Base-by-base conservation (phyloP, 2,329 filamentous ascomycete species). In the Pseudogymnoascus sp. region DNA sequence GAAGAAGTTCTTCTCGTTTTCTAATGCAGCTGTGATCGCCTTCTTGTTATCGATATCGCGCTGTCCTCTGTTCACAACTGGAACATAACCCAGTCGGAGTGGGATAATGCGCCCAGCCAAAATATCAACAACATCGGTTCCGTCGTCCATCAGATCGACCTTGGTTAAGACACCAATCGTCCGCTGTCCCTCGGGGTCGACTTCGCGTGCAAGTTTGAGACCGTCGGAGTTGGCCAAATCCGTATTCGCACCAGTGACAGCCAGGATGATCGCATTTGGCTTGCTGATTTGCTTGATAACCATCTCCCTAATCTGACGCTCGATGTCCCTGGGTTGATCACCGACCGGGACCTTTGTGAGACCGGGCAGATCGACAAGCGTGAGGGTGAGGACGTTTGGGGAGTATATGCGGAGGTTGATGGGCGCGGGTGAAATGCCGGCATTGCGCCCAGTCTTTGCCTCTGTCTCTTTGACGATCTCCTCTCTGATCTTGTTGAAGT, bases 371-470 rank as follows among this genome's bases (percentile, higher is more conserved):
- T 99, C 95, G 72, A 99, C 95, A 63, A 99, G 83, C 5, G 95
- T 99, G 69, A 99, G 83, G 63, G 96, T 99, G 65, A 99, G 86
- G 75, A 99, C 96, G 73, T 99, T 96, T 61, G 95, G 95, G 61
- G 93, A 97, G 84, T 96, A 97, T 78, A 99, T 96, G 73, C 95
- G 88, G 72, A 99, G 82, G 81, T 97, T 97, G 83, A 99, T 99
- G 60, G 95, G 95, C 33, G 91, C 89, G 23, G 95, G 91, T 55
- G 93, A 97, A 77, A 99, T 99, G 76, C 93, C 95, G 60, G 89
- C 90, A 81, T 99, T 99, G 75, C 88, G 88, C 68, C 95, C 95
- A 69, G 96, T 96, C 81, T 99, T 97, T 70, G 90, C 88, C 73
- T 97, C 93, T 45, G 95, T 99, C 80, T 99, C 95, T 71, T 91